A percentile compares a stretch with the other conserved stretches of the same genome.
phyloP scores from a whole-genome alignment of 2,329 filamentous ascomycete species.

The Aspergillus eucalypticola region DNA sequence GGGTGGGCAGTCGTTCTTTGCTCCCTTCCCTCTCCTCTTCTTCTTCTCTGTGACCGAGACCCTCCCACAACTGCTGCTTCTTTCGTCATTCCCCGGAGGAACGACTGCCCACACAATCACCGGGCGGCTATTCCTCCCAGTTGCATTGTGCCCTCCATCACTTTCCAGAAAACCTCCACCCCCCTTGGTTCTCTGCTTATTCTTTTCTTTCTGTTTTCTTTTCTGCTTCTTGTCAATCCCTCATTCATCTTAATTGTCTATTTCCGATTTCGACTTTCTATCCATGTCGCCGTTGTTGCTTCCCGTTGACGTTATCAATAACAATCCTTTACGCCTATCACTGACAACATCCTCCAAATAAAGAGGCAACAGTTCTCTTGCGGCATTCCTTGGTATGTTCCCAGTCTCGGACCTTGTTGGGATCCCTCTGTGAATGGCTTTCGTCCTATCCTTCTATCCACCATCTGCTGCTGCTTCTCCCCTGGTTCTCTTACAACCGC shows the following conservation, averaged over 20 bases:
- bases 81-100: constrained; percentile 44
- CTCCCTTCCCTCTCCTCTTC: constrained; percentile 19
- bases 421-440: constrained; percentile 12
- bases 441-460: constrained; percentile 13
- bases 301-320: constrained; percentile 13
- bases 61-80: constrained; percentile 11
- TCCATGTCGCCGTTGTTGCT: constrained; percentile 1
- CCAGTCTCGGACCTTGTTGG: constrained; percentile 9
- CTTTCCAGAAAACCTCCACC: not conserved
- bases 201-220: not conserved
- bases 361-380: constrained; percentile 20
- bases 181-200: constrained; percentile 7
- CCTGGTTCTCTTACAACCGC: constrained; percentile 12
- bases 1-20: constrained; percentile 29
- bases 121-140: constrained; percentile 22
- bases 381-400: constrained; percentile 29
- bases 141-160: constrained; percentile 14
- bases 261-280: not conserved
- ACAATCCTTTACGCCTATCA: constrained; percentile 21
- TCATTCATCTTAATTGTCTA: constrained; percentile 8
- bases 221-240: constrained; percentile 13
- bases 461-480: constrained; percentile 11
- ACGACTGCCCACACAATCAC: constrained; percentile 36
- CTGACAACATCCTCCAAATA: constrained; percentile 22
- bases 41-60: constrained; percentile 17